Evolutionary conservation across 345 rosid genomes (phyloP), one percentile per base, ranked within the genome.

Genomic region (Mercurialis annua): DNA sequence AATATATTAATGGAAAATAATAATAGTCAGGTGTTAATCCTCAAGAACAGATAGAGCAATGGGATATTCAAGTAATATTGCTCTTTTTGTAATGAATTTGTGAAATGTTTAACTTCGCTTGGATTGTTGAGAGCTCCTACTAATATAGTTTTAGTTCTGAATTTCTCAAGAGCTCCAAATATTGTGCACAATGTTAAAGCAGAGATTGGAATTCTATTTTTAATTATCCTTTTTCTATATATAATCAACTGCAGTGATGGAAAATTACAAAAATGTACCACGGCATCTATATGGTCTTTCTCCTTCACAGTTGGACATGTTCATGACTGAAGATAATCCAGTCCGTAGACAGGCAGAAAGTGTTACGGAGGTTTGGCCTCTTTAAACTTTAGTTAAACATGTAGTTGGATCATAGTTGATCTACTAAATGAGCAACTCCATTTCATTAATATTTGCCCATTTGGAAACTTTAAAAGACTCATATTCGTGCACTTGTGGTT

Each of bases 311-410:
- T 78, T 94, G 91, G 85, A 84, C 68, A 89, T 90, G 97, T 87
- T 94, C 83, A 85, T 87, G 97, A 86, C 92, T 0, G 94, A 86
- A 77, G 92, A 87, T 76, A 87, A 83, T 78, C 96, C 88, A 44
- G 69, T 72, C 11, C 80, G 82, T 57, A 76, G 83, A 70, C 94
- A 86, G 70, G 68, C 96, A 2, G 92, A 81, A 74, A 81, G 78
- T 57, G 86, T 86, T 63, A 82, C 88, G 4, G 95, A 85, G 99
- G 97, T 90, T 73, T 23, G 2, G 17, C 59, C 64, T 60, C 59
- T 69, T 71, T 62, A 21, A 40, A 26, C 27, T 21, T 27, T 50
- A 61, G 33, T 66, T 71, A 57, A 62, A 60, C 29, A 60, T 68
- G 1, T 62, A 21, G 57, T 17, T 68, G 36, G 46, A 44, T 23